These are phyloP conservation scores for Paramecium primaurelia DNA, from an alignment of 73 alveolate genomes.

Conservation along the genomic window DNA sequence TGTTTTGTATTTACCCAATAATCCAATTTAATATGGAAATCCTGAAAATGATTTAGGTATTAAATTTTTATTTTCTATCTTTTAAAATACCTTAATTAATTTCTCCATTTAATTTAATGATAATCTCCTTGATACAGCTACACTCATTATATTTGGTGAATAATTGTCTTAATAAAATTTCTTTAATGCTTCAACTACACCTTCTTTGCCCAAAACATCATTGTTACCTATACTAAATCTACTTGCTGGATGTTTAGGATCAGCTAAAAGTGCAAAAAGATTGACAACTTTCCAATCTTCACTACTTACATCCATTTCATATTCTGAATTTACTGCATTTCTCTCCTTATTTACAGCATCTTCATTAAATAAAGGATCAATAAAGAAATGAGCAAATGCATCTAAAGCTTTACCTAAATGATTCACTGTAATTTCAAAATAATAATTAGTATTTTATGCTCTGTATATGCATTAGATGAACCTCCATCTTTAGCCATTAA, in stretches of 20 bases:
- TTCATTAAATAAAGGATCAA: conserved; percentile 57
- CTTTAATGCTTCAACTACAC: conserved; percentile 37
- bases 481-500: conserved; percentile 55
- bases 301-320: conserved; percentile 31
- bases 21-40: background rate
- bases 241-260: conserved; percentile 47
- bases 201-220: background rate
- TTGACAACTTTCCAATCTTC: conserved; percentile 54
- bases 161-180: conserved; percentile 21
- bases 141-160: conserved; percentile 13
- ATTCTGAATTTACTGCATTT: conserved; percentile 62
- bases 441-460: conserved; percentile 47
- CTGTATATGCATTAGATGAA: conserved; percentile 52
- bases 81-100: background rate
- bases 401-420: conserved; percentile 22
- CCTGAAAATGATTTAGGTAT: background rate
- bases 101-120: conserved; percentile 8
- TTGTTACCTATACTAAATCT: conserved; percentile 34
- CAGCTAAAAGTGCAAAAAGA: background rate
- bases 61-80: background rate
- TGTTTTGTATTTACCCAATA: background rate
- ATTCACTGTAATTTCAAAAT: conserved; percentile 50
- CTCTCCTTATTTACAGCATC: conserved; percentile 48
- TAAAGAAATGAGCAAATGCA: conserved; percentile 51
- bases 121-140: background rate